Percentiles rank a stretch among this genome's conserved stretches.
phyloP scores from a whole-genome alignment of 768 basidiomycete genomes.

The Russula virescens region DNA sequence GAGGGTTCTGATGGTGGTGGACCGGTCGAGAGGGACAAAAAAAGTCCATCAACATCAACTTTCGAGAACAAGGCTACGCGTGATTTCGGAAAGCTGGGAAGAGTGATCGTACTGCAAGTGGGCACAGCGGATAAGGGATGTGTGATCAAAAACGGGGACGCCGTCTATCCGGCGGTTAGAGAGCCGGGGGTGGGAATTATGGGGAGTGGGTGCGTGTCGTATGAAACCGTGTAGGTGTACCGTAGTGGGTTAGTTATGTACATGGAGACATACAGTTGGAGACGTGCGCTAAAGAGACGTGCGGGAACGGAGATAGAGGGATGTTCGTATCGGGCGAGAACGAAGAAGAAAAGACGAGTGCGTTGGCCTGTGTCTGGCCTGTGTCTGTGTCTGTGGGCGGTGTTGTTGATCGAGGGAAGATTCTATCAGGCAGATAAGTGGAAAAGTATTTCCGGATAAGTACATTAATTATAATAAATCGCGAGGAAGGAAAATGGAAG shows the following conservation, averaged over 20 bases:
- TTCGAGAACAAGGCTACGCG: not conserved
- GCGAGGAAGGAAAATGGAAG: constrained; percentile 6
- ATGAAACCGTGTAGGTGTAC: too few relatives aligned
- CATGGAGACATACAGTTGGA: not conserved
- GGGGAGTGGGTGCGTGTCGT: too few relatives aligned
- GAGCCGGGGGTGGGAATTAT: not conserved
- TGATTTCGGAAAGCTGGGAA: not conserved
- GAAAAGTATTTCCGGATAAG: not conserved
- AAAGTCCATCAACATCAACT: not conserved
- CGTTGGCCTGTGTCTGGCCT: too few relatives aligned
- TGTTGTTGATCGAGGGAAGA: constrained; percentile 8
- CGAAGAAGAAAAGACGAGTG: not conserved
- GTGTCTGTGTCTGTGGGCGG: not conserved
- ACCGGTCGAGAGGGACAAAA: not conserved
- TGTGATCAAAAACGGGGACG: too few relatives aligned
- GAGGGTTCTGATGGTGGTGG: constrained; percentile 3
- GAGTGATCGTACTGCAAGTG: not conserved
- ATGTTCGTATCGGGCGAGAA: not conserved
- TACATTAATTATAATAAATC: not conserved
- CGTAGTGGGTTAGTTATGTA: too few relatives aligned
- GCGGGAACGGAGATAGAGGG: not conserved
- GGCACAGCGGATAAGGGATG: too few relatives aligned
- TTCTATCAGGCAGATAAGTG: constrained; percentile 7
- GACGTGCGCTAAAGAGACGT: too few relatives aligned
- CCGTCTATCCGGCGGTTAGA: not conserved